A percentile compares a stretch with the other conserved stretches of the same genome.
Evolutionary conservation across 768 basidiomycete genomes (phyloP).

Genomic region (Mycena pura): DNA sequence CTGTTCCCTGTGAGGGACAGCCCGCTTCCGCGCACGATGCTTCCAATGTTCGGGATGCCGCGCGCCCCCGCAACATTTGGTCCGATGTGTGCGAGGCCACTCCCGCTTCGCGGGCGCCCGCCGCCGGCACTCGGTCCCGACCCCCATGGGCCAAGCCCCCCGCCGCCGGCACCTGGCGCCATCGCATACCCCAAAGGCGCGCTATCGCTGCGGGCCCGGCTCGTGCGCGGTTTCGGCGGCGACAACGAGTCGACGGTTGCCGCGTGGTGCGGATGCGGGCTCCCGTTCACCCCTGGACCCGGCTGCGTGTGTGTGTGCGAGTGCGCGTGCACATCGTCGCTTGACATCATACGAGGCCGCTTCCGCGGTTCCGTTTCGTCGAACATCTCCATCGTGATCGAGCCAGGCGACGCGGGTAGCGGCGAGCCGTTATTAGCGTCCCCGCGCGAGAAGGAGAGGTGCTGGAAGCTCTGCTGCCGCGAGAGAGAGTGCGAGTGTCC

Average conservation of each 20-base stretch:
- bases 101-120: constrained; percentile 57
- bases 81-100: constrained; percentile 46
- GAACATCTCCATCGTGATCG: constrained; percentile 52
- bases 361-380: constrained; percentile 50
- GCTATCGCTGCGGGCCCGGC: constrained; percentile 71
- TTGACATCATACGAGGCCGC: constrained; percentile 58
- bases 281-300: constrained; percentile 19
- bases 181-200: constrained; percentile 66
- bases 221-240: constrained; percentile 40
- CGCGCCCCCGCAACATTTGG: constrained; percentile 21
- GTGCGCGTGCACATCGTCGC: constrained; percentile 33
- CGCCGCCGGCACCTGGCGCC: constrained; percentile 27
- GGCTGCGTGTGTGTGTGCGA: background rate
- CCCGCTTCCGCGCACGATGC: constrained; percentile 40
- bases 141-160: constrained; percentile 33
- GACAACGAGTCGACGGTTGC: constrained; percentile 36
- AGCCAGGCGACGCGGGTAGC: constrained; percentile 48
- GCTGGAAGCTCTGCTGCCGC: constrained; percentile 67
- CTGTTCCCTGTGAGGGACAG: constrained; percentile 44
- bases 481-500: constrained; percentile 55
- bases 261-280: constrained; percentile 30
- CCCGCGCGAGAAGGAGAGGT: constrained; percentile 48
- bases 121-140: constrained; percentile 40
- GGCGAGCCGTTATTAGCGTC: constrained; percentile 44
- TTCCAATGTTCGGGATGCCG: constrained; percentile 47